Conservation (phyloP, 345 rosid genomes). For the Aethionema arabicum region DNA sequence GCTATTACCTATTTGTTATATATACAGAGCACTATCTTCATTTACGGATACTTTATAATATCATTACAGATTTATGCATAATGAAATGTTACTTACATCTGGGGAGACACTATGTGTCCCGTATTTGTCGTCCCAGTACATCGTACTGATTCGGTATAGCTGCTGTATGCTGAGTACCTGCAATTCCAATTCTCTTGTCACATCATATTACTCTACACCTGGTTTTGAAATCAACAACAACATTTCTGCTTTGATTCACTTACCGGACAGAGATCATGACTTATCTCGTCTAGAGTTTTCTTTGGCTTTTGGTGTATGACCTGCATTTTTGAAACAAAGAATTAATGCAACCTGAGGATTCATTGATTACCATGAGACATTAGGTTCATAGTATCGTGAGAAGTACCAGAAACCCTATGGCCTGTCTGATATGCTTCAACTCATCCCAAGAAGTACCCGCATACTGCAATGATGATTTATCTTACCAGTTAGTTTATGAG, state of each 20-base stretch:
- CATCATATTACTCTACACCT: not conserved
- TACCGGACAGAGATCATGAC: constrained; percentile 86
- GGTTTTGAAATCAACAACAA: not conserved
- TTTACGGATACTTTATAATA: not conserved
- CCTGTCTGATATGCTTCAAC: constrained; percentile 31
- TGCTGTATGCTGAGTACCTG: constrained; percentile 33
- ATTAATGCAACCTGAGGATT: too few relatives aligned
- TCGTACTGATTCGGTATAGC: constrained; percentile 48
- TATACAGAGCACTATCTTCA: not conserved
- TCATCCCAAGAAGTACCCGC: constrained; percentile 64
- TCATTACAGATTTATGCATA: not conserved
- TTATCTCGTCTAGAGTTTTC: constrained; percentile 79
- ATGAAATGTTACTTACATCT: constrained; percentile 57
- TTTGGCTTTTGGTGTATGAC: constrained; percentile 93
- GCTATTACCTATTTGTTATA: constrained; percentile 56
- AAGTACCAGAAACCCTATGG: constrained; percentile 24
- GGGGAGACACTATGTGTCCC: constrained; percentile 85
- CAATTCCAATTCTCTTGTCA: not conserved
- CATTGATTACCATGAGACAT: not conserved
- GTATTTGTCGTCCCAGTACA: constrained; percentile 96
- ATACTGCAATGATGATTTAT: constrained; percentile 44
- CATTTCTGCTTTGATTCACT: constrained; percentile 25
- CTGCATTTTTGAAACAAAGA: constrained; percentile 33
- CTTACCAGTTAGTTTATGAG: not conserved
- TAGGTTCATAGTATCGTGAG: not conserved